Conservation (phyloP, 345 rosid species). For the Acer saccharum region DNA sequence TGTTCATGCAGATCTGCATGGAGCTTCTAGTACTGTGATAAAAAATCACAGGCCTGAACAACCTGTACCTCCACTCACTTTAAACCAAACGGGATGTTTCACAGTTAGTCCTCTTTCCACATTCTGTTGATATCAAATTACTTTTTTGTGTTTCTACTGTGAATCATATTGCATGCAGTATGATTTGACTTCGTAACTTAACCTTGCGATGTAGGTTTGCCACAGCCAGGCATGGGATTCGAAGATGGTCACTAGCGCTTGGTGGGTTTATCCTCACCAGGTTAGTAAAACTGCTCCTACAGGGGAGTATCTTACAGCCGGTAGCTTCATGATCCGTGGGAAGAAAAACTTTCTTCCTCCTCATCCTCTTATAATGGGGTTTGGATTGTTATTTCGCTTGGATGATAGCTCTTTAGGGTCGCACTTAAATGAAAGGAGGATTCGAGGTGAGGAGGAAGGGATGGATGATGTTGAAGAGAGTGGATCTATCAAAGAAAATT, state of each 20-base stretch:
- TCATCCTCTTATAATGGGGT: slow-evolving; percentile 97
- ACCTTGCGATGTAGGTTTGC: slow-evolving; percentile 66
- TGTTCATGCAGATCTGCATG: slow-evolving; percentile 94
- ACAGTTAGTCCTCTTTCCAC: slow-evolving; percentile 49
- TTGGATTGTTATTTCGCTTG: slow-evolving; percentile 93
- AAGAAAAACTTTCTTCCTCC: slow-evolving; percentile 98
- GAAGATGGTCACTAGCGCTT: slow-evolving; percentile 96
- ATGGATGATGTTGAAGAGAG: slow-evolving; percentile 60
- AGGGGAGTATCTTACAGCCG: slow-evolving; percentile 96
- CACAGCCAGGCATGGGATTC: slow-evolving; percentile 99
- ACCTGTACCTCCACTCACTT: slow-evolving; percentile 85
- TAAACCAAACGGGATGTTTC: slow-evolving; percentile 97
- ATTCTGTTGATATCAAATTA: not conserved
- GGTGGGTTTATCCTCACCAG: slow-evolving; percentile 99
- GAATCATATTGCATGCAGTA: slow-evolving; percentile 6
- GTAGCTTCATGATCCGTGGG: slow-evolving; percentile 99
- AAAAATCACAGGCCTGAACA: slow-evolving; percentile 94
- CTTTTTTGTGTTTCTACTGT: slow-evolving; percentile 1
- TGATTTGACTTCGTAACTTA: slow-evolving; percentile 11
- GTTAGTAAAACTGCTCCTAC: slow-evolving; percentile 99
- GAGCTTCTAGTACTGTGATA: slow-evolving; percentile 97
- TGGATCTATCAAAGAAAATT: slow-evolving; percentile 40
- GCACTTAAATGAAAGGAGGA: slow-evolving; percentile 95
- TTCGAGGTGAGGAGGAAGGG: slow-evolving; percentile 95
- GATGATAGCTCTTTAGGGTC: slow-evolving; percentile 98